Evolutionary conservation across 1,284 basidiomycete species (phyloP).

Genomic region (Malassezia pachydermatis): DNA sequence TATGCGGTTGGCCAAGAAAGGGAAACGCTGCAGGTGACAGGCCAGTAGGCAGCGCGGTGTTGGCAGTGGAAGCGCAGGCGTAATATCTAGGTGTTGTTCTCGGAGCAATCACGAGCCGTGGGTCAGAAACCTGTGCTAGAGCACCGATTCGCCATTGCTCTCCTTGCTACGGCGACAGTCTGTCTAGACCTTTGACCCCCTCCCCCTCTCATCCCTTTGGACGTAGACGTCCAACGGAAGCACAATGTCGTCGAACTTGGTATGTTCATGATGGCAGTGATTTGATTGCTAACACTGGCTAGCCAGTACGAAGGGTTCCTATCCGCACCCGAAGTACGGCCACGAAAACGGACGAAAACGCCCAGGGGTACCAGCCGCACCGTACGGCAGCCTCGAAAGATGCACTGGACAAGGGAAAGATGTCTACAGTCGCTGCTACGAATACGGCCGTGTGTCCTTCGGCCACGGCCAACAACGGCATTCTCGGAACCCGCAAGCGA

Average conservation of each 20-base stretch:
- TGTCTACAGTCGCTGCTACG: not conserved
- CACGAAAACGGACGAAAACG: slow-evolving; percentile 17
- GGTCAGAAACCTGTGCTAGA: not conserved
- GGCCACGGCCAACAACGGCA: slow-evolving; percentile 19
- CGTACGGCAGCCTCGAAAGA: slow-evolving; percentile 7
- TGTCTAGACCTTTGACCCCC: not conserved
- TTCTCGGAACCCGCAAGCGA: slow-evolving; percentile 43
- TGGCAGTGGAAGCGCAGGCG: slow-evolving; percentile 2
- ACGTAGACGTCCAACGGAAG: no score
- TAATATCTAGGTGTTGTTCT: slow-evolving; percentile 20
- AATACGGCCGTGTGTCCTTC: not conserved
- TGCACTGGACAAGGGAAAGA: slow-evolving; percentile 5
- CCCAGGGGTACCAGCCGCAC: slow-evolving; percentile 1
- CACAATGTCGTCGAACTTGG: slow-evolving; percentile 20
- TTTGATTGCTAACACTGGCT: slow-evolving; percentile 7
- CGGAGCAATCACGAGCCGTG: not conserved
- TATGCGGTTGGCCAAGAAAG: slow-evolving; percentile 9
- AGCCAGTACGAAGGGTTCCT: slow-evolving; percentile 18
- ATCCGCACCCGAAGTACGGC: slow-evolving; percentile 10
- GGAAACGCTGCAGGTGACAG: not conserved
- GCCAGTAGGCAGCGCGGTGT: slow-evolving; percentile 13
- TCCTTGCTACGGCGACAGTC: not conserved
- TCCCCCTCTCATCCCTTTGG: not conserved
- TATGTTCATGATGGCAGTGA: slow-evolving; percentile 1
- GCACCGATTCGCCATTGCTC: not conserved